phyloP scores from a whole-genome alignment of 345 rosid genomes.

The Gossypium sturtianum region DNA sequence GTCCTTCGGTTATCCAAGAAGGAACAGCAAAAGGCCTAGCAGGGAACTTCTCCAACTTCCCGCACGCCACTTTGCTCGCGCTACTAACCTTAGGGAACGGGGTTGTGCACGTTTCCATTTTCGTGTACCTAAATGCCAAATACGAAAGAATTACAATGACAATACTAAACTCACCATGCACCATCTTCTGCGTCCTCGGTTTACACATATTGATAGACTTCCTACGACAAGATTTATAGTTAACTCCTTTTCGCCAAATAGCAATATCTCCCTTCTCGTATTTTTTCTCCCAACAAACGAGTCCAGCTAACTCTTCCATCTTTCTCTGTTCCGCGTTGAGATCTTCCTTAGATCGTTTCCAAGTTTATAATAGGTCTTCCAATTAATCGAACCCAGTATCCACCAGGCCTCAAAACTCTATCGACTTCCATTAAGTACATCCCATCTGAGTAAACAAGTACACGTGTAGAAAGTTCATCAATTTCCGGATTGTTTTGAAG shows the following conservation, averaged over 20 bases:
- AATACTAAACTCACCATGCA: slow-evolving; percentile 55
- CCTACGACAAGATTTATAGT: slow-evolving; percentile 55
- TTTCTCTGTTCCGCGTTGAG: slow-evolving; percentile 73
- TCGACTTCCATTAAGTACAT: slow-evolving; percentile 87
- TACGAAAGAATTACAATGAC: slow-evolving; percentile 9
- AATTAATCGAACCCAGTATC: slow-evolving; percentile 98
- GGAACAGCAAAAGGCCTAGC: slow-evolving; percentile 80
- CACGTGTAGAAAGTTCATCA: slow-evolving; percentile 16
- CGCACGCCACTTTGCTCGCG: slow-evolving; percentile 77
- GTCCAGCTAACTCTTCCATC: slow-evolving; percentile 75
- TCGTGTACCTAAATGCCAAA: slow-evolving; percentile 52
- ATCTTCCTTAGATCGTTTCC: slow-evolving; percentile 78
- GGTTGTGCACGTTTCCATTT: slow-evolving; percentile 61
- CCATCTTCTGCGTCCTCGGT: slow-evolving; percentile 43
- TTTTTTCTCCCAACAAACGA: slow-evolving; percentile 96
- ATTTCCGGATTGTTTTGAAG: neutral
- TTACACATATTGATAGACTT: slow-evolving; percentile 42
- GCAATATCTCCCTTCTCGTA: slow-evolving; percentile 94
- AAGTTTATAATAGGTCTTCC: slow-evolving; percentile 79
- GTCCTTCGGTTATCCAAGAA: slow-evolving; percentile 60
- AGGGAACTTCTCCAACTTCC: slow-evolving; percentile 75
- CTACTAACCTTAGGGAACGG: slow-evolving; percentile 63
- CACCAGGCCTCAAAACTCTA: slow-evolving; percentile 94
- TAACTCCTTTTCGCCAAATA: slow-evolving; percentile 61
- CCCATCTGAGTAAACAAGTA: slow-evolving; percentile 52